Percentiles rank a stretch among this genome's conserved stretches.
These are phyloP conservation scores for Phytophthora palmivora DNA, from an alignment of 352 stramenopile species.

Conservation along the genomic window DNA sequence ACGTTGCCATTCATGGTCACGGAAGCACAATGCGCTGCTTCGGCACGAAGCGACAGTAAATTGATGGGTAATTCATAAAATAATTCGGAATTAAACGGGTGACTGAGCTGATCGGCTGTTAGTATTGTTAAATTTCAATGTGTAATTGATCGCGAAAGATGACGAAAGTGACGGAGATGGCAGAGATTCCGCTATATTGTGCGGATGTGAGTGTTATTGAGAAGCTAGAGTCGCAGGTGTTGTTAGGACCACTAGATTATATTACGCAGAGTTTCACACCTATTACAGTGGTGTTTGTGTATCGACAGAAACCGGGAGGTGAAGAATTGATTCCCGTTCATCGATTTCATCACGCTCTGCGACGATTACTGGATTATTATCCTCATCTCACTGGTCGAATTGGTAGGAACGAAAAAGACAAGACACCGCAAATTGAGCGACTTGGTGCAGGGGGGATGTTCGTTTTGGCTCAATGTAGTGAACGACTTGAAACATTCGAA, in stretches of 20 bases:
- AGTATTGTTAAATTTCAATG: too few species aligned
- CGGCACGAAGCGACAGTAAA: constrained; percentile 16
- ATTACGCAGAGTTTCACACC: constrained; percentile 22
- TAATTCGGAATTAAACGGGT: constrained; percentile 16
- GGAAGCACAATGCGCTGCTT: constrained; percentile 17
- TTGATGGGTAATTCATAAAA: constrained; percentile 32
- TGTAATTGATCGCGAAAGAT: too few species aligned
- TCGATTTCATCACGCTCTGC: constrained; percentile 4
- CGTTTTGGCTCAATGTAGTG: constrained; percentile 4
- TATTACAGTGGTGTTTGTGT: constrained; percentile 30
- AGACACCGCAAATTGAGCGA: constrained; percentile 15
- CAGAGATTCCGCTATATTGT: constrained; percentile 3
- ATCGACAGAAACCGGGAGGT: background rate
- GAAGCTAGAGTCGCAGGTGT: constrained; percentile 10
- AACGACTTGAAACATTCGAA: constrained; percentile 18
- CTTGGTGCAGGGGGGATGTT: constrained; percentile 16
- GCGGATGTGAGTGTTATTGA: constrained; percentile 2
- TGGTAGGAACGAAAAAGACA: constrained; percentile 9
- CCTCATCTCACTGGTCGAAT: constrained; percentile 19
- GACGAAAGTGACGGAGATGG: constrained; percentile 3
- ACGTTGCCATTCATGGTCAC: constrained; percentile 14
- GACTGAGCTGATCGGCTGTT: too few species aligned
- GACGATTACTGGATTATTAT: constrained; percentile 22
- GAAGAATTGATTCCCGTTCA: constrained; percentile 16
- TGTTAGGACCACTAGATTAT: constrained; percentile 32